Percentiles rank a stretch among this genome's conserved stretches.
Conservation (phyloP, 352 stramenopile genomes). For the Pseudoperonospora humuli region DNA sequence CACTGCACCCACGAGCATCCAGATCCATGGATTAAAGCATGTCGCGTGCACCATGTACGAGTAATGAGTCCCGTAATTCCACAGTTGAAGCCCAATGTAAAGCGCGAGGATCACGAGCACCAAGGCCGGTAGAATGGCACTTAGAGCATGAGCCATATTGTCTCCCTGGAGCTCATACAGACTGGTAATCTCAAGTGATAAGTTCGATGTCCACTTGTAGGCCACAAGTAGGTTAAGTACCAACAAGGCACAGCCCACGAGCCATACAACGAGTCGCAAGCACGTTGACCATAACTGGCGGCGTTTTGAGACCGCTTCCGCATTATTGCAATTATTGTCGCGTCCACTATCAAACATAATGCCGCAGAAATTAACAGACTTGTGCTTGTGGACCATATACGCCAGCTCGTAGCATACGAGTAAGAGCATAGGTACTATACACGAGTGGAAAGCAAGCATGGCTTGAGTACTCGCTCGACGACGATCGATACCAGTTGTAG, state of each 20-base stretch:
- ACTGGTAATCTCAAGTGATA: slow-evolving; percentile 43
- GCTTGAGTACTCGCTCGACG: slow-evolving; percentile 40
- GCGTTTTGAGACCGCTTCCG: slow-evolving; percentile 12
- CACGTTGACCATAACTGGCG: slow-evolving; percentile 40
- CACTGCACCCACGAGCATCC: slow-evolving; percentile 74
- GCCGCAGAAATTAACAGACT: slow-evolving; percentile 86
- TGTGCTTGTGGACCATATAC: slow-evolving; percentile 87
- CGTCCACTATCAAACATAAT: slow-evolving; percentile 78
- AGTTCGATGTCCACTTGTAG: slow-evolving; percentile 46
- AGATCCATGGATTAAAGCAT: slow-evolving; percentile 86
- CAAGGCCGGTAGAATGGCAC: slow-evolving; percentile 54
- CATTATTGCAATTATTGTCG: slow-evolving; percentile 21
- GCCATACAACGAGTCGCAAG: slow-evolving; percentile 63
- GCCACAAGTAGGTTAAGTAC: slow-evolving; percentile 66
- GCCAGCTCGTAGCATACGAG: slow-evolving; percentile 86
- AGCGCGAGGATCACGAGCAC: slow-evolving; percentile 62
- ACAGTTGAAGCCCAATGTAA: slow-evolving; percentile 67
- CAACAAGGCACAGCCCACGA: slow-evolving; percentile 46
- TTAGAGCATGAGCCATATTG: slow-evolving; percentile 40
- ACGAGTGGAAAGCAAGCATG: slow-evolving; percentile 79
- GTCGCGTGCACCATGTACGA: slow-evolving; percentile 80
- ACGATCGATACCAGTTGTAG: slow-evolving; percentile 63
- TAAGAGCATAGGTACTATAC: slow-evolving; percentile 77
- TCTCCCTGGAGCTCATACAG: slow-evolving; percentile 72
- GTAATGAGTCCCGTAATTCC: slow-evolving; percentile 84